A percentile compares a stretch with the other conserved stretches of the same genome.
Evolutionary conservation across 169 alveolate genomes (phyloP).

Genomic region (Theileria parva): DNA sequence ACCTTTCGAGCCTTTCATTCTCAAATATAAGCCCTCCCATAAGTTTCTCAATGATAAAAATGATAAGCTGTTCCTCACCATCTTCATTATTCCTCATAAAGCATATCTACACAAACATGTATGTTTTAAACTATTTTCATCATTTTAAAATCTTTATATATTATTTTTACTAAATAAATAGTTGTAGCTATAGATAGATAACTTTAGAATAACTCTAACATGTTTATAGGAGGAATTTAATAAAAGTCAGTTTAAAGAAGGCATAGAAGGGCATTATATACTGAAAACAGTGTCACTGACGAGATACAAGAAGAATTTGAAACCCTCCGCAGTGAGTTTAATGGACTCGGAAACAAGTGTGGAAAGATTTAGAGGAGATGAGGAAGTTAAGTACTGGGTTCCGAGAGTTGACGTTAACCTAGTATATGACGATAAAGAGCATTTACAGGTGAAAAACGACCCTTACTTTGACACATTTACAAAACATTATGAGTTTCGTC

Average conservation of each 20-base stretch:
- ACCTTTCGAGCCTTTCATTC: conserved; percentile 19
- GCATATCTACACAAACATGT: conserved; percentile 28
- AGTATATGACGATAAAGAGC: conserved; percentile 52
- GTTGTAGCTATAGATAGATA: too few relatives aligned
- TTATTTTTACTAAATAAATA: too few relatives aligned
- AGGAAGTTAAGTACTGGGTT: conserved; percentile 44
- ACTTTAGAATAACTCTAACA: too few relatives aligned
- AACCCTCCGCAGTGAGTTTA: conserved; percentile 27
- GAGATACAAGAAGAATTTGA: conserved; percentile 1
- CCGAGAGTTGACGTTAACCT: conserved; percentile 64
- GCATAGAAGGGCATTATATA: conserved; percentile 53
- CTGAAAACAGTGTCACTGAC: conserved; percentile 48
- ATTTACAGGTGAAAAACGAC: conserved; percentile 2
- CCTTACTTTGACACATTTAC: conserved; percentile 24
- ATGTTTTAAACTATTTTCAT: background rate
- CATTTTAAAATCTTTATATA: too few relatives aligned
- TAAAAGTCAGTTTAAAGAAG: conserved; percentile 41
- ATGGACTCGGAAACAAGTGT: background rate
- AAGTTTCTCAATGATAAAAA: conserved; percentile 21
- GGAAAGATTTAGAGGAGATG: background rate
- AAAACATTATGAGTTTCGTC: conserved; percentile 8
- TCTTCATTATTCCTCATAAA: conserved; percentile 61
- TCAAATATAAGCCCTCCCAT: background rate
- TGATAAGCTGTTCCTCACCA: conserved; percentile 11
- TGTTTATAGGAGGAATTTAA: conserved; percentile 16